phyloP scores from a whole-genome alignment of 148 eudicot species.

The Fagopyrum tataricum region DNA sequence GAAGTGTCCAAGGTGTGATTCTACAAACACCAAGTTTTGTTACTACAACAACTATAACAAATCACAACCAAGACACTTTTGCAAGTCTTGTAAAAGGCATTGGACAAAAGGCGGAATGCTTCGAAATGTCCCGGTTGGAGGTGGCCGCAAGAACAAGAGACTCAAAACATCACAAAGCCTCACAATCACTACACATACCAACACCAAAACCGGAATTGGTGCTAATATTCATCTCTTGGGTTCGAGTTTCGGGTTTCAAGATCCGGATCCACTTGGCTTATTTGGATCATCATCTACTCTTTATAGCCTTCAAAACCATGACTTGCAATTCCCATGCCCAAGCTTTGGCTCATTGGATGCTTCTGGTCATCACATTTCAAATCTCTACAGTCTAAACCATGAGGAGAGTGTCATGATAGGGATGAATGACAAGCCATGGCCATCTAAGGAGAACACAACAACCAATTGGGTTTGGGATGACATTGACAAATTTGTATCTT shows the following conservation, averaged over 20 bases:
- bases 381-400: background rate
- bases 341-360: background rate
- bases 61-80: conserved; percentile 74
- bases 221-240: background rate
- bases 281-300: background rate
- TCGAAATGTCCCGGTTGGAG: conserved; percentile 86
- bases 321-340: background rate
- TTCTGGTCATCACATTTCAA: conserved; percentile 6
- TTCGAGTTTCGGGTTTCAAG: background rate
- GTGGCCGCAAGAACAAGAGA: conserved; percentile 88
- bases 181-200: background rate
- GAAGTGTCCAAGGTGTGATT: conserved; percentile 79
- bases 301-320: background rate
- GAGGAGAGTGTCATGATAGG: background rate
- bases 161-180: conserved; percentile 30
- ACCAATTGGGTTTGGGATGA: conserved; percentile 66
- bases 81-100: conserved; percentile 91
- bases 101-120: conserved; percentile 98
- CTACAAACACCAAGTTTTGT: conserved; percentile 81
- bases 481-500: conserved; percentile 30
- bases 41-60: conserved; percentile 95
- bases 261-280: background rate
- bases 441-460: background rate
- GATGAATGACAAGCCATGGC: conserved; percentile 26
- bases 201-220: background rate